Percentiles rank a stretch among this genome's conserved stretches.
Conservation (phyloP, 352 stramenopile species). For the Sclerospora graminicola region DNA sequence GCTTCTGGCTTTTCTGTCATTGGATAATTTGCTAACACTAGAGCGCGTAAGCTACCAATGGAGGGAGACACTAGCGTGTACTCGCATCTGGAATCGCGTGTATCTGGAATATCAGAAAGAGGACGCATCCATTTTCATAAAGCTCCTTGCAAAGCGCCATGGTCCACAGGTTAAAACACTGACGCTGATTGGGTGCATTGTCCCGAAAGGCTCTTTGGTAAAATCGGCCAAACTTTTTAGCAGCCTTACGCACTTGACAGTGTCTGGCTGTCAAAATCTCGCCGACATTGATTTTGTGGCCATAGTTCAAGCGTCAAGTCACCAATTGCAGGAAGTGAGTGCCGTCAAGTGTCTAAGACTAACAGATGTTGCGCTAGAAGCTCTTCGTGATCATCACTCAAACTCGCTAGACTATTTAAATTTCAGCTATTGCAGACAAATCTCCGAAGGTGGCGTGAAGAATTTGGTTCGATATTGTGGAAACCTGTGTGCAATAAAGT, state of each 20-base stretch:
- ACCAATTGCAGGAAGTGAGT: conserved; percentile 27
- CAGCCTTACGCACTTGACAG: conserved; percentile 28
- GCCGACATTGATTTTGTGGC: conserved; percentile 4
- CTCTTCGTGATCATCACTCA: neutral
- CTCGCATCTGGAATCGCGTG: conserved; percentile 3
- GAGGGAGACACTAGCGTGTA: conserved; percentile 6
- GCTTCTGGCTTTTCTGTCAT: conserved; percentile 19
- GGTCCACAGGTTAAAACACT: conserved; percentile 27
- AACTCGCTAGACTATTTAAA: neutral
- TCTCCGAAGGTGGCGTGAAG: conserved; percentile 13
- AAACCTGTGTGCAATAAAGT: conserved; percentile 27
- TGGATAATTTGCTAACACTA: conserved; percentile 42
- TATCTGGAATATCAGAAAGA: conserved; percentile 7
- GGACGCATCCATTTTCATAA: conserved; percentile 18
- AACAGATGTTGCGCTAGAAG: neutral
- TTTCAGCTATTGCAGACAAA: neutral
- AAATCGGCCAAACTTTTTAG: conserved; percentile 19
- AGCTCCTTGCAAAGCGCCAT: conserved; percentile 24
- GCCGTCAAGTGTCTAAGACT: conserved; percentile 33
- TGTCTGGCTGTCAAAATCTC: conserved; percentile 48
- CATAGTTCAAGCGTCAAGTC: conserved; percentile 26
- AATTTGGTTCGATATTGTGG: conserved; percentile 18
- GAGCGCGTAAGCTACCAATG: conserved; percentile 16
- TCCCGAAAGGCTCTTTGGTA: conserved; percentile 11
- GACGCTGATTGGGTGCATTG: conserved; percentile 18